Evolutionary conservation across 306 rosid genomes (phyloP), one percentile per base, ranked within the genome.

Genomic region (Abrus pulchellus): DNA sequence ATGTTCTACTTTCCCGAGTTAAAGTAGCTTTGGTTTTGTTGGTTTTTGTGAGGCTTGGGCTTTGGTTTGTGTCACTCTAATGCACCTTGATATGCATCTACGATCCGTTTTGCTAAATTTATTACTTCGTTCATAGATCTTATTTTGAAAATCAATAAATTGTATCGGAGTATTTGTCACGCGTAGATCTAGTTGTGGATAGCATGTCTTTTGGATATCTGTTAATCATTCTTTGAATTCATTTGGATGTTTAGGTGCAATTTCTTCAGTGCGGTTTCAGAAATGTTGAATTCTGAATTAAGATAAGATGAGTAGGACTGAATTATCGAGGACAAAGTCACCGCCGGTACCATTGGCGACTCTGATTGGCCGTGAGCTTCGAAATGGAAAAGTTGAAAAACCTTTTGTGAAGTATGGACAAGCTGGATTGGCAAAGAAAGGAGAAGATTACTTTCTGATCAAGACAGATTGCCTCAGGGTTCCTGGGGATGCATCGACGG

Each of bases 401-500:
- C 99, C 99, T 68, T 90, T 85, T 50, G 89, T 96, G 50, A 96
- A 93, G 89, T 88, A 87, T 77, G 99, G 99, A 33, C 99, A 96
- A 84, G 97, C 99, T 78, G 99, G 94, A 76, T 88, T 96, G 96
- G 98, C 98, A 20, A 96, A 89, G 90, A 96, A 96, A 81, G 99
- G 99, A 76, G 99, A 96, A 86, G 98, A 96, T 85, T 96, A 89
- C 86, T 96, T 89, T 88, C 83, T 96, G 60, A 90, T 96, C 75
- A 96, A 90, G 83, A 89, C 83, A 0, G 98, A 96, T 70, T 93
- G 91, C 89, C 89, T 85, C 49, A 86, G 97, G 81, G 82, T 90
- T 87, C 94, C 89, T 7, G 96, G 91, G 32, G 88, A 93, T 85
- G 84, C 88, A 1, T 88, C 96, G 5, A 91, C 99, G 2, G 72